A percentile compares a stretch with the other conserved stretches of the same genome.
Evolutionary conservation across 1,284 basidiomycete genomes (phyloP).

Genomic region (Trichosporon sp.): DNA sequence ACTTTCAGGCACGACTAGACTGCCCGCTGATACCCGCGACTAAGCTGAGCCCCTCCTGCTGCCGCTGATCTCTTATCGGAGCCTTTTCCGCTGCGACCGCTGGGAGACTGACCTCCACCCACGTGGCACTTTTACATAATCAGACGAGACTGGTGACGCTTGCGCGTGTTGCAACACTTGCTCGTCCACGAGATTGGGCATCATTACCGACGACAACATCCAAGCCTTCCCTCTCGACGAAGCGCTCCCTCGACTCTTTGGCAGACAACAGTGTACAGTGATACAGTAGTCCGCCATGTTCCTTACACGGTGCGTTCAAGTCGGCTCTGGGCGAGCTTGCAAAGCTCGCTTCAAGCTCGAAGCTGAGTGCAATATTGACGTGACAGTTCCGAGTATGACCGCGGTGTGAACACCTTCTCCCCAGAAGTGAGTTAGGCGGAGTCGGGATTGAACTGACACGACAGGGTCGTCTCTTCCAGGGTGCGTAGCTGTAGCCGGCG

Average conservation of each 20-base stretch:
- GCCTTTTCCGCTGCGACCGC: not conserved
- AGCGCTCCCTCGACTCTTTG: not conserved
- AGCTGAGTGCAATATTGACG: not conserved
- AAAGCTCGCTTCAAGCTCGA: not conserved
- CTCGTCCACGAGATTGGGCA: not conserved
- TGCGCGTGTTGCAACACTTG: conserved; percentile 8
- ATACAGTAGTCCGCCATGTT: conserved; percentile 34
- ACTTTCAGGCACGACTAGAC: not conserved
- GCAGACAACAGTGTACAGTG: not conserved
- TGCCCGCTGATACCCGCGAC: not conserved
- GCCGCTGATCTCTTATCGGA: not conserved
- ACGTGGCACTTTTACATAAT: conserved; percentile 2
- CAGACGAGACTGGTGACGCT: conserved; percentile 3
- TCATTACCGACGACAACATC: not conserved
- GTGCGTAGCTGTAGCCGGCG: conserved; percentile 26
- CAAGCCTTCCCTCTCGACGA: not conserved
- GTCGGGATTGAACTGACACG: conserved; percentile 17
- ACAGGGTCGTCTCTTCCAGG: conserved; percentile 52
- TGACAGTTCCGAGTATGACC: conserved; percentile 57
- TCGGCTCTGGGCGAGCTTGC: not conserved
- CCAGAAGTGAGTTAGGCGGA: conserved; percentile 61
- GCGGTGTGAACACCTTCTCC: conserved; percentile 98
- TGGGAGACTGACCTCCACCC: not conserved
- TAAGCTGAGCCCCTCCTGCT: no score
- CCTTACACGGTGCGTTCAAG: conserved; percentile 40